Base-by-base conservation (phyloP, 371 early-diverging fungal species). In the Dinochytrium kinnereticum region DNA sequence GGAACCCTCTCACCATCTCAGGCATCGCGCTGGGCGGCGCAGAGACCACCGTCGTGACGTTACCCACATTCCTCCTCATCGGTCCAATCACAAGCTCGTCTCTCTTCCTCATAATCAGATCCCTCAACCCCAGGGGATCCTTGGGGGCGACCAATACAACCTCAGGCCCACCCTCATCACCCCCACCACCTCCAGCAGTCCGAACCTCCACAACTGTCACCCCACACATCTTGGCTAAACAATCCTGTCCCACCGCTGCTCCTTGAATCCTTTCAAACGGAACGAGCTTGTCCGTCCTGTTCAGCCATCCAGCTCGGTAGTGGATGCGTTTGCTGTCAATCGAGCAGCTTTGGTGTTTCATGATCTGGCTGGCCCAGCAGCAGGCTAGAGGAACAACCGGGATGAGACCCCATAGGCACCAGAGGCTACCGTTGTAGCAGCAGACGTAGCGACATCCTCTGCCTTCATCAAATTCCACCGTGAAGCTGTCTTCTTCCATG, bases 181-280 rank as follows among this genome's bases (percentile, higher is more conserved):
- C 65, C 44, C 44, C 44, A 10, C 57, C 30, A 30, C 7, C 5
- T 26, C 17, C 57, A 40, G 68, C 68, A 2, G 68, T 67, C 33
- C 44, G 44, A 24, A 67, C 33, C 33, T 15, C 21, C 21, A 67
- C 10, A 31, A 19, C 44, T 26, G 44, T 5, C 17, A 44, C 49
- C 17, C 38, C 17, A 39, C 37, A 17, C 24, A 15, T 7, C 30
- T 39, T 21, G 17, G 24, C 7, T 5, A 39, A 24, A n/a, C 15
- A 17, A 19, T n/a, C n/a, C 30, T 37, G 68, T 2, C n/a, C 44
- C 28, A 67, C 38, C 34, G 17, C 26, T 5, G 44, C 51, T n/a
- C 44, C 68, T 31, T 67, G 68, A 17, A 64, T 37, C 17, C 68
- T 38, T 17, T 67, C 68, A 3, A 67, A 39, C 19, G 68, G 68